Evolutionary conservation across 495 filamentous ascomycete genomes (phyloP).

Genomic region (Podospora pseudoanserina): DNA sequence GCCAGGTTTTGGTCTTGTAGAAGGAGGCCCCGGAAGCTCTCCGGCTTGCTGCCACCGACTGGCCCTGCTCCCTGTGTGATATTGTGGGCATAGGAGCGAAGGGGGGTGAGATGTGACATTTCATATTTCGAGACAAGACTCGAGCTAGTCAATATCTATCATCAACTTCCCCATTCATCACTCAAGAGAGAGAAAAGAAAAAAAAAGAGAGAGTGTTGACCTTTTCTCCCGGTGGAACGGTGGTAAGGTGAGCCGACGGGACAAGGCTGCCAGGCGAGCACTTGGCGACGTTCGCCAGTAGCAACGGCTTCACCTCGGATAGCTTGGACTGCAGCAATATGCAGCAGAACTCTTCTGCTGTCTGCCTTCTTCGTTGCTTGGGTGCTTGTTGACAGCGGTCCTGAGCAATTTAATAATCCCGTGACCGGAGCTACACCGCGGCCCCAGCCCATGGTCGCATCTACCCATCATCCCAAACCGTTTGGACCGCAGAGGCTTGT

Average conservation of each 20-base stretch:
- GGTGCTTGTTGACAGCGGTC: not conserved
- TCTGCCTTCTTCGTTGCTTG: not conserved
- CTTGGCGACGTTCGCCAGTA: not conserved
- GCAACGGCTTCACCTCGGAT: slow-evolving; percentile 3
- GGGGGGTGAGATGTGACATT: slow-evolving; percentile 15
- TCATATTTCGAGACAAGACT: not conserved
- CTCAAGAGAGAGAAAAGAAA: not conserved
- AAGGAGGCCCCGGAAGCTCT: slow-evolving; percentile 14
- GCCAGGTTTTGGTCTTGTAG: not conserved
- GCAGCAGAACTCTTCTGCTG: not conserved
- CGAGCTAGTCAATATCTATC: not conserved
- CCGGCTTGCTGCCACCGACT: slow-evolving; percentile 12
- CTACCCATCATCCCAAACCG: not conserved
- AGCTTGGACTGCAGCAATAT: not conserved
- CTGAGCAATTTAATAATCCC: slow-evolving; percentile 15
- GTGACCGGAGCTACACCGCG: slow-evolving; percentile 8
- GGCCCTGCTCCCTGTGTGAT: slow-evolving; percentile 1
- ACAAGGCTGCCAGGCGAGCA: not conserved
- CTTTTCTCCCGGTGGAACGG: not conserved
- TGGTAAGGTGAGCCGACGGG: slow-evolving; percentile 4
- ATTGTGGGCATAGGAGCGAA: slow-evolving; percentile 9
- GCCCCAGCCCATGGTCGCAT: not conserved
- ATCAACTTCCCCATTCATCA: not conserved
- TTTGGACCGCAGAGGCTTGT: not conserved
- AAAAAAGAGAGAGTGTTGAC: not conserved